These are phyloP conservation scores for Gautieria morchelliformis DNA, from an alignment of 768 basidiomycete genomes.

Conservation along the genomic window DNA sequence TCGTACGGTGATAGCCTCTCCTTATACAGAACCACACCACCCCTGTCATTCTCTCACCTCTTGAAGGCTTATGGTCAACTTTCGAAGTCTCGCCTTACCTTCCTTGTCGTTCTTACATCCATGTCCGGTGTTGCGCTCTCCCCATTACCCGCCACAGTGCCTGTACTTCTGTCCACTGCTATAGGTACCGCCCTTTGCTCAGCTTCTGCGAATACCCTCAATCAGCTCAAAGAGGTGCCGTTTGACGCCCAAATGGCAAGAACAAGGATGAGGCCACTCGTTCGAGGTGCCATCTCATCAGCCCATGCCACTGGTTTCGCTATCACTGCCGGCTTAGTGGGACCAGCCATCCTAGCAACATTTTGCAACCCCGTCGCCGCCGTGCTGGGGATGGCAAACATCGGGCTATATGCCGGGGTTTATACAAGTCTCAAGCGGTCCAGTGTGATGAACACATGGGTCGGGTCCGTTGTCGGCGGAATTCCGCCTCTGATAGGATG, in stretches of 20 bases:
- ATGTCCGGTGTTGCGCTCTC: conserved; percentile 91
- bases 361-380: conserved; percentile 87
- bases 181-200: conserved; percentile 85
- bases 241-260: conserved; percentile 96
- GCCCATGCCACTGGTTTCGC: conserved; percentile 81
- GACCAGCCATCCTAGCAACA: conserved; percentile 66
- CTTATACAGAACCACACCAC: conserved; percentile 11
- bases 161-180: conserved; percentile 78
- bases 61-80: conserved; percentile 66
- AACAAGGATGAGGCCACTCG: conserved; percentile 81
- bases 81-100: conserved; percentile 75
- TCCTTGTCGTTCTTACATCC: conserved; percentile 78
- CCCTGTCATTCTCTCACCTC: conserved; percentile 35
- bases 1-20: background rate
- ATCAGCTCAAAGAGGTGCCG: conserved; percentile 90
- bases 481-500: conserved; percentile 97
- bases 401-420: conserved; percentile 79
- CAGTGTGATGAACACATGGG: conserved; percentile 82
- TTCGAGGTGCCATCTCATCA: conserved; percentile 74
- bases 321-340: conserved; percentile 61
- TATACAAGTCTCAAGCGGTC: conserved; percentile 92
- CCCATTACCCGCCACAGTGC: conserved; percentile 75
- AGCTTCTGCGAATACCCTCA: conserved; percentile 88
- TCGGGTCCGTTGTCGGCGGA: conserved; percentile 85
- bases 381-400: conserved; percentile 70